Evolutionary conservation across 2,329 filamentous ascomycete species (phyloP).

Genomic region (Penicillium sp.): DNA sequence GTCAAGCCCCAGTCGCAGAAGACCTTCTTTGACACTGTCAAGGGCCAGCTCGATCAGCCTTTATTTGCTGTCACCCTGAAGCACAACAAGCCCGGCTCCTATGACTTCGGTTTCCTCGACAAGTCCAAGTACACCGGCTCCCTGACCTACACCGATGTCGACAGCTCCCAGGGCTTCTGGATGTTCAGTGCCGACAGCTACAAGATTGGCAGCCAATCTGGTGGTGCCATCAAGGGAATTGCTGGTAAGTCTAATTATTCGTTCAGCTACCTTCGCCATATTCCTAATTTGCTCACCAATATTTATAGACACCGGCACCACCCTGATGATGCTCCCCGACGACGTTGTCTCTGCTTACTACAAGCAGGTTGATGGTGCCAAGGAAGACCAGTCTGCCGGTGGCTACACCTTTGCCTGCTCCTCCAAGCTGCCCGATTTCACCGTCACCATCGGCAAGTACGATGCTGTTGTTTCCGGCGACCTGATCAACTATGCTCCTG

Average conservation of each 20-base stretch:
- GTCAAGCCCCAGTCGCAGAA: slow-evolving; percentile 55
- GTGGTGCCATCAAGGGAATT: slow-evolving; percentile 57
- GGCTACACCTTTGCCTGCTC: slow-evolving; percentile 61
- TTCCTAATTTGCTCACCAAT: not conserved
- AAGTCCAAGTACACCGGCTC: slow-evolving; percentile 60
- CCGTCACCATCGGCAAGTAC: slow-evolving; percentile 55
- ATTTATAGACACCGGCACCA: slow-evolving; percentile 67
- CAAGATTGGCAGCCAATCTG: slow-evolving; percentile 54
- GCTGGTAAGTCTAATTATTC: slow-evolving; percentile 42
- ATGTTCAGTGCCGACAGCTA: slow-evolving; percentile 62
- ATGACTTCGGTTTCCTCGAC: slow-evolving; percentile 66
- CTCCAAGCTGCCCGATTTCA: slow-evolving; percentile 58
- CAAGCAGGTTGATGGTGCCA: slow-evolving; percentile 57
- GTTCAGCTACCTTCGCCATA: not conserved
- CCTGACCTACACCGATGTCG: slow-evolving; percentile 61
- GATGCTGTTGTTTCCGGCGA: slow-evolving; percentile 57
- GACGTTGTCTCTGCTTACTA: slow-evolving; percentile 64
- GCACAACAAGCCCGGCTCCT: slow-evolving; percentile 56
- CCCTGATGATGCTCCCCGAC: slow-evolving; percentile 64
- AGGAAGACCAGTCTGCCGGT: slow-evolving; percentile 53
- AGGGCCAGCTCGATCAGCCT: slow-evolving; percentile 52
- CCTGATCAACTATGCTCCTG: slow-evolving; percentile 59
- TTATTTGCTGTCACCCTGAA: slow-evolving; percentile 62
- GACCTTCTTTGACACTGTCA: slow-evolving; percentile 66
- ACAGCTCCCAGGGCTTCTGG: slow-evolving; percentile 67